Base-by-base conservation (phyloP, 2,329 filamentous ascomycete genomes). In the Colletotrichum navitas region DNA sequence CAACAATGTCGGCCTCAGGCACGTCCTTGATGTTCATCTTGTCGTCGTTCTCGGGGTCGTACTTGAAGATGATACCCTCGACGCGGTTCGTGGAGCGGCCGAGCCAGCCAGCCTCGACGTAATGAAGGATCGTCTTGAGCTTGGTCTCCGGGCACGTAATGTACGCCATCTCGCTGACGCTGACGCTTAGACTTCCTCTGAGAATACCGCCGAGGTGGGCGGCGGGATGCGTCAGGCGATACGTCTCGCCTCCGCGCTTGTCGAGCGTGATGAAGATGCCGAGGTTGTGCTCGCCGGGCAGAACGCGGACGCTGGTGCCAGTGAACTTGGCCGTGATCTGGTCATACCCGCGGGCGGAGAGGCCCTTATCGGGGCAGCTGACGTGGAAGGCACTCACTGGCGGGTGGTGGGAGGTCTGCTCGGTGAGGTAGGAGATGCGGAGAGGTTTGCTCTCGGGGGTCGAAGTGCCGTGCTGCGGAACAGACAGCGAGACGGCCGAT, bases 301-400 rank as follows among this genome's bases (percentile, higher is more conserved):
- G 91, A 47, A 99, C 95, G 79, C 94, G 94, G 81, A 99, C 89
- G 76, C 93, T 95, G 24, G 96, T 98, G 68, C 96, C 96, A 1
- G 96, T 98, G 83, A 99, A 99, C 82, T 98, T 98, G 78, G 96
- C 96, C 76, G 93, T 95, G 77, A 99, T 91, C 84, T 99, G 96
- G 79, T 99, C 96, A 79, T 95, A 99, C 1, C 96, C 96, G 70
- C 92, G 89, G 21, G 96, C 96, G 47, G 90, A 90, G 75, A 99
- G 88, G 36, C 95, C 96, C 79, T 94, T 95, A 76, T 97, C 93
- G 0, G 95, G 94, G 79, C 96, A 99, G 78, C 94, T 92, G 74
- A 98, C 91, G 81, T 93, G 95, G 82, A 97, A 99, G 18, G 96
- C 96, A 76, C 95, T 98, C 75, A 99, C 95, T 12, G 96, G 96